Conservation (phyloP, 345 rosid genomes). For the Sapria himalayana region DNA sequence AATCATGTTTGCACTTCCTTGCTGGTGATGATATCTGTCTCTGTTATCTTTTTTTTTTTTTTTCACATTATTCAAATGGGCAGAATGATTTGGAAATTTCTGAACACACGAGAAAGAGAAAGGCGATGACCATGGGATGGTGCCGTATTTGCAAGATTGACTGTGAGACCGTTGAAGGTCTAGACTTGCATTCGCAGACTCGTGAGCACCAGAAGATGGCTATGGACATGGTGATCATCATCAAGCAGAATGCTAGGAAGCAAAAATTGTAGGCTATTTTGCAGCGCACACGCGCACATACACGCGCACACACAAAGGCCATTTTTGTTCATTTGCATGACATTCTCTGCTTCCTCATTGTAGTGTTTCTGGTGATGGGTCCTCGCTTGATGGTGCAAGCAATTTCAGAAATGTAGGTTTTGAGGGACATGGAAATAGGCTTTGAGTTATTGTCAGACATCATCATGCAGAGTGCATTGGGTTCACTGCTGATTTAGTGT, state of each 20-base stretch:
- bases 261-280: slow-evolving; percentile 29
- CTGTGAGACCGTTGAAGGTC: slow-evolving; percentile 53
- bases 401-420: slow-evolving; percentile 17
- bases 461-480: slow-evolving; percentile 6
- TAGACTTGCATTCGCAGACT: slow-evolving; percentile 51
- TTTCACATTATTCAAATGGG: slow-evolving; percentile 2
- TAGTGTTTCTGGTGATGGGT: slow-evolving; percentile 16
- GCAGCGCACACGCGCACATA: too few species aligned
- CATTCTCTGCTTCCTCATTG: too few species aligned
- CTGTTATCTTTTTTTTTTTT: not conserved
- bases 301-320: too few species aligned
- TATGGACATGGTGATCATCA: slow-evolving; percentile 38
- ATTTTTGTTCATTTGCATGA: slow-evolving; percentile 15
- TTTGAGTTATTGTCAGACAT: slow-evolving; percentile 11
- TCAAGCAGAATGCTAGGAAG: slow-evolving; percentile 52
- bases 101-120: slow-evolving; percentile 38
- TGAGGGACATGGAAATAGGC: slow-evolving; percentile 29
- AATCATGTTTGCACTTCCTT: not conserved
- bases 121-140: slow-evolving; percentile 37
- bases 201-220: slow-evolving; percentile 58
- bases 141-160: slow-evolving; percentile 66
- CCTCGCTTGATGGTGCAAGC: slow-evolving; percentile 24
- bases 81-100: slow-evolving; percentile 33
- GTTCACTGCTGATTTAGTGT: slow-evolving; percentile 9
- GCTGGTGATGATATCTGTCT: not conserved